These are phyloP conservation scores for Guyanaporus albipodus DNA, from an alignment of 768 basidiomycete species.

Conservation along the genomic window DNA sequence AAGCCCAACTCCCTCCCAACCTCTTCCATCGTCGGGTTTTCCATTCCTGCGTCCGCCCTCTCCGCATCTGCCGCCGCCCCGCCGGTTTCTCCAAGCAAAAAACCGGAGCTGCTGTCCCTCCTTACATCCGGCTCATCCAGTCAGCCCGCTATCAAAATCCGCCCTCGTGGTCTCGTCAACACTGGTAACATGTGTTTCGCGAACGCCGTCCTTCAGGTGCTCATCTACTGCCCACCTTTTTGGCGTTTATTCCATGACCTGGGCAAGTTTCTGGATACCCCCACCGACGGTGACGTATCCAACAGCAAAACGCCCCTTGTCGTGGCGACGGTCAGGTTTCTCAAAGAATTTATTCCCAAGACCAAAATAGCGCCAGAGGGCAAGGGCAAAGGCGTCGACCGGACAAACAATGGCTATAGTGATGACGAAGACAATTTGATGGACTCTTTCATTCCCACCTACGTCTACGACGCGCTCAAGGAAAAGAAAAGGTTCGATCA, in stretches of 20 bases:
- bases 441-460: constrained; percentile 79
- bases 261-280: constrained; percentile 44
- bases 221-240: constrained; percentile 89
- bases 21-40: constrained; percentile 71
- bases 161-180: constrained; percentile 84
- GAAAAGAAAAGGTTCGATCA: constrained; percentile 90
- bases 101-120: constrained; percentile 51
- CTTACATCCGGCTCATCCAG: constrained; percentile 40
- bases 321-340: constrained; percentile 65
- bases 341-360: constrained; percentile 64
- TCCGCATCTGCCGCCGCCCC: constrained; percentile 17
- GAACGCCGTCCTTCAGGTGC: constrained; percentile 87
- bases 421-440: constrained; percentile 48
- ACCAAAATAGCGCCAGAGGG: constrained; percentile 19
- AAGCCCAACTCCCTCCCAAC: constrained; percentile 55
- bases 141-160: constrained; percentile 35
- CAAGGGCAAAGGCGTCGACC: constrained; percentile 42
- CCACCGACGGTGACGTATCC: constrained; percentile 24
- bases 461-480: constrained; percentile 90
- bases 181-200: constrained; percentile 98
- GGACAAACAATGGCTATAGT: constrained; percentile 14
- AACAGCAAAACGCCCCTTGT: constrained; percentile 51
- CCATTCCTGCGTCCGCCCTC: constrained; percentile 51
- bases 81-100: constrained; percentile 36
- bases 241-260: constrained; percentile 72